Evolutionary conservation across 192 early-diverging fungal species (phyloP).

Genomic region (Phycomyces nitens): DNA sequence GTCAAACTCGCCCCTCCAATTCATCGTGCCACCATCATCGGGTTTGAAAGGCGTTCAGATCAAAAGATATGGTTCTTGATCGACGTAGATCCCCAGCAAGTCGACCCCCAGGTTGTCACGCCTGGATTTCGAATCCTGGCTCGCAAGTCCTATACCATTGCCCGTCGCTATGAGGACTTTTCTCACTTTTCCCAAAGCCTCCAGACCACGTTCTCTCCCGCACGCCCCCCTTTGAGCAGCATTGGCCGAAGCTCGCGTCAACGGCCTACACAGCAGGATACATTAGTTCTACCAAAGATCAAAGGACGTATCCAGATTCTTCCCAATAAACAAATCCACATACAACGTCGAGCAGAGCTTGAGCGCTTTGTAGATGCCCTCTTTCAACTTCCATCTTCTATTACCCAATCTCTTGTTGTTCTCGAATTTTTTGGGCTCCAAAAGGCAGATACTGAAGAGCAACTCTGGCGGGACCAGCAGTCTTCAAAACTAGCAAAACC

Average conservation of each 20-base stretch:
- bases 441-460: conserved; percentile 25
- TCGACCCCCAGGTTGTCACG: neutral
- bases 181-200: conserved; percentile 24
- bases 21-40: conserved; percentile 16
- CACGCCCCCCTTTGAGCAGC: neutral
- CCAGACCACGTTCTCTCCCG: conserved; percentile 10
- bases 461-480: conserved; percentile 20
- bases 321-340: conserved; percentile 15
- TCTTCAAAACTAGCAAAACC: conserved; percentile 7
- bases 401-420: conserved; percentile 24
- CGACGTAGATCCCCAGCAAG: conserved; percentile 23
- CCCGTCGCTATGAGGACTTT: conserved; percentile 32
- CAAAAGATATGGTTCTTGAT: conserved; percentile 34
- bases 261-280: neutral
- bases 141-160: conserved; percentile 20
- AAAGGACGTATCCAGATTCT: conserved; percentile 21
- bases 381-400: conserved; percentile 11
- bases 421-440: conserved; percentile 31
- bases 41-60: conserved; percentile 21
- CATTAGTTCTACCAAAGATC: conserved; percentile 17
- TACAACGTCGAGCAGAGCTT: conserved; percentile 25
- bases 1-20: conserved; percentile 22
- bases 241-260: neutral
- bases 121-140: neutral
- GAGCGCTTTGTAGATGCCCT: conserved; percentile 25